Base-by-base conservation (phyloP, 1,139 yeast species). In the Saccharomyces hybrid region DNA sequence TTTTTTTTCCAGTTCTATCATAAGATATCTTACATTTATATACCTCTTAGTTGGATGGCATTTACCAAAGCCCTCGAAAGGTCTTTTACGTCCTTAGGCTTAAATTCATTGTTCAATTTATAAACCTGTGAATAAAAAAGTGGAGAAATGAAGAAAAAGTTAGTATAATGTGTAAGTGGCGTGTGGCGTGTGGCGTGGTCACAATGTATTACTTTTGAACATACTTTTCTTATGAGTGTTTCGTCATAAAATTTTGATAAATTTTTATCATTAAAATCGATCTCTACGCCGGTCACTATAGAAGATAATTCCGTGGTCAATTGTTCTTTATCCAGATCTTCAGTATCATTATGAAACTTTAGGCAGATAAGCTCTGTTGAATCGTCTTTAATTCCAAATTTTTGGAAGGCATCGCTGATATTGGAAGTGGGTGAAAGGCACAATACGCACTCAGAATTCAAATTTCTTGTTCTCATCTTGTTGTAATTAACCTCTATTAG, bases 381-480 rank as follows among this genome's bases (percentile, higher is more conserved):
- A 26, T 69, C 70, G 50, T 75, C 77, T 42, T 73, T 68, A 19
- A 78, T 70, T 34, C 83, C 83, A 64, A 77, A 78, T 56, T 72
- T 69, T 57, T 71, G 71, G 54, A 78, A 66, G 1, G 77, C 76
- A 53, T 79, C 82, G 61, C 78, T 75, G 46, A 67, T 66, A 60
- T 78, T 78, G 53, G 78, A 78, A 28, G 76, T 75, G 1, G 83
- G 81, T 2, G 84, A 76, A 53, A 82, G 66, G 48, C 80, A 74
- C 58, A 79, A 75, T 11, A 82, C 73, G 16, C 78, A 65, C 59
- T 82, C 86, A 1, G 84, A 78, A 57, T 81, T 81, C 5, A 81
- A 54, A 2, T 75, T 73, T 60, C 73, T 77, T 1, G 86, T 77
- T 56, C 82, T 72, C 64, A 75, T 66, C 51, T 63, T 71, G 28